Base-by-base conservation (phyloP, 805 yeast genomes). In the Priceomyces castillae region DNA sequence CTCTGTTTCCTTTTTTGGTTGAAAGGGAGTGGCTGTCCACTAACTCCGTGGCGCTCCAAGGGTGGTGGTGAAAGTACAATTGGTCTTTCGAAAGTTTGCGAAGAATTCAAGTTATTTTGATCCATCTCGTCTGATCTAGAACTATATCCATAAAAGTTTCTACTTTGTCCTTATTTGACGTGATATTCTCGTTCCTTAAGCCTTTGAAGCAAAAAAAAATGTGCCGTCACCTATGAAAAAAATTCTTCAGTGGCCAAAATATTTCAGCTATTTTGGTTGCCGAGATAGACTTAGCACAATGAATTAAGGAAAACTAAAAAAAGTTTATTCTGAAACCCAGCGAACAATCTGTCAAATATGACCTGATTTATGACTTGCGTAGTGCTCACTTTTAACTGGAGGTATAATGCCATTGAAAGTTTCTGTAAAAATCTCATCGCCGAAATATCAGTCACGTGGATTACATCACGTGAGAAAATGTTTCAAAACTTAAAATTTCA, bases 61-160 rank as follows among this genome's bases (percentile, higher is more conserved):
- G 73, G 72, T 2, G 71, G 71, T 16, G 74, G 74, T 12, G 74
- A 69, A 44, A 70, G 59, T 33, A 68, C 56, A 36, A 70, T 70
- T 19, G 74, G 74, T 41, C 71, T 57, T 38, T 59, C 64, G 25
- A 42, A 49, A 34, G 50, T 51, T 20, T 50, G 58, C 15, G 57
- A 46, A n/a, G 51, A 43, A 48, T 46, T 56, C 15, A 41, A 41
- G 25, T 34, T 39, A 35, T 35, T 37, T 36, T 37, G 46, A 36
- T 51, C 51, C 49, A 49, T 48, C 16, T 46, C 42, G 42, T 19
- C 20, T 15, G 36, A 17, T 33, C 36, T 17, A n/a, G 36, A 5
- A 19, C 25, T 34, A n/a, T 18, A 34, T 34, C 18, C 37, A 34
- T 28, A 28, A 11, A n/a, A 28, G 12, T 12, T 5, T 9, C 15